Percentiles rank a stretch among this genome's conserved stretches.
Evolutionary conservation across 176 grass and related monocot species (phyloP).

Genomic region (Cenchrus americanus): DNA sequence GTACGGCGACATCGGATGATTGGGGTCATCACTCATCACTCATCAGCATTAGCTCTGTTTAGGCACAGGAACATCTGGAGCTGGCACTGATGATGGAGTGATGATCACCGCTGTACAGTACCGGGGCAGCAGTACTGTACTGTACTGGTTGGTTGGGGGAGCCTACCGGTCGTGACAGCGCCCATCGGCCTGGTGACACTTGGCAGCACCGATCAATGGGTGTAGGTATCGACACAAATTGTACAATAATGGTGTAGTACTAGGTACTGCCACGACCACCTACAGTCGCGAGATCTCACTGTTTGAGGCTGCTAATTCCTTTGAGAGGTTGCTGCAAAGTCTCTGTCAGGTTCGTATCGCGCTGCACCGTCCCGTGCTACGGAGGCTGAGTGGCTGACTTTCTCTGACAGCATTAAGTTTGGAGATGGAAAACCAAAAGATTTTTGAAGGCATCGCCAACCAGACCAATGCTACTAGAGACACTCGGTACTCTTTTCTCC

Average conservation of each 20-base stretch:
- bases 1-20: slow-evolving; percentile 17
- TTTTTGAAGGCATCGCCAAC: slow-evolving; percentile 9
- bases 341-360: background rate
- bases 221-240: background rate
- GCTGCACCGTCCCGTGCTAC: background rate
- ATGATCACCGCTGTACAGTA: too few species aligned
- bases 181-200: slow-evolving; percentile 13
- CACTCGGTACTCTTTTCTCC: background rate
- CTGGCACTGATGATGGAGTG: slow-evolving; percentile 2
- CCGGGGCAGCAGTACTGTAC: background rate
- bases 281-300: slow-evolving; percentile 23
- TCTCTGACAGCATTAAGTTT: slow-evolving; percentile 23
- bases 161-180: background rate
- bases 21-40: too few species aligned
- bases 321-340: slow-evolving; percentile 19
- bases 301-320: slow-evolving; percentile 8
- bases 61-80: slow-evolving; percentile 19
- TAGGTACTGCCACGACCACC: background rate
- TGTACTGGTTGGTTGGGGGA: background rate
- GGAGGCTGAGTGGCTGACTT: slow-evolving; percentile 58
- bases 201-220: slow-evolving; percentile 3
- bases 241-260: background rate
- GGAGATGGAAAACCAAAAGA: background rate
- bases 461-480: background rate
- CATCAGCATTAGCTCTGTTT: background rate